Conservation (phyloP, 768 basidiomycete genomes). For the Xerocomellus dryophilus region DNA sequence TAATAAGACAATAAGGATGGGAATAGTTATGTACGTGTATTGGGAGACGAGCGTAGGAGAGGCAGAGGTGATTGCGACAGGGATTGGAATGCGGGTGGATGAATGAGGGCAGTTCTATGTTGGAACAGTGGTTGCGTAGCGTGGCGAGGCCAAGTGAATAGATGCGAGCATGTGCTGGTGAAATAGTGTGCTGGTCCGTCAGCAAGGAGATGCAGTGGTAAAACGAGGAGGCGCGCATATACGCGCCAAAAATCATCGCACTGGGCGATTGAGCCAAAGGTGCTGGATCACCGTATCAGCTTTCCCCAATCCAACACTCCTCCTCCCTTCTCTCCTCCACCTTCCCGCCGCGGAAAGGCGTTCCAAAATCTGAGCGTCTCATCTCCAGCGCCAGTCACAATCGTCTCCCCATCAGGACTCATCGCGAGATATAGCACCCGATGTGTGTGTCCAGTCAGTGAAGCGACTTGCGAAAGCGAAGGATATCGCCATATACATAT, state of each 20-base stretch:
- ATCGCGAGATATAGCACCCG: conserved; percentile 96
- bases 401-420: conserved; percentile 96
- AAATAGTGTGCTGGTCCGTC: conserved; percentile 20
- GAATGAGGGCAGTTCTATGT: conserved; percentile 20
- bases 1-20: conserved; percentile 26
- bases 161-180: conserved; percentile 27
- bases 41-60: background rate
- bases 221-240: background rate
- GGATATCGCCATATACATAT: conserved; percentile 97
- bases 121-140: conserved; percentile 15
- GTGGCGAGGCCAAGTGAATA: conserved; percentile 17
- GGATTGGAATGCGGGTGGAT: conserved; percentile 19
- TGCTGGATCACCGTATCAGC: conserved; percentile 44
- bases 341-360: conserved; percentile 81
- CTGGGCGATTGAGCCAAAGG: too few species aligned
- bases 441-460: conserved; percentile 90
- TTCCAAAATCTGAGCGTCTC: conserved; percentile 98
- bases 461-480: conserved; percentile 89
- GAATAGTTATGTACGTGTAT: conserved; percentile 28
- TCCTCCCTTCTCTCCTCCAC: conserved; percentile 35
- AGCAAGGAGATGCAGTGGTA: conserved; percentile 4
- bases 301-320: conserved; percentile 46
- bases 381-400: conserved; percentile 97
- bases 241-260: conserved; percentile 5
- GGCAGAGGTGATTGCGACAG: conserved; percentile 15